Evolutionary conservation across 345 rosid genomes (phyloP).

Genomic region (Lepidium didymum): DNA sequence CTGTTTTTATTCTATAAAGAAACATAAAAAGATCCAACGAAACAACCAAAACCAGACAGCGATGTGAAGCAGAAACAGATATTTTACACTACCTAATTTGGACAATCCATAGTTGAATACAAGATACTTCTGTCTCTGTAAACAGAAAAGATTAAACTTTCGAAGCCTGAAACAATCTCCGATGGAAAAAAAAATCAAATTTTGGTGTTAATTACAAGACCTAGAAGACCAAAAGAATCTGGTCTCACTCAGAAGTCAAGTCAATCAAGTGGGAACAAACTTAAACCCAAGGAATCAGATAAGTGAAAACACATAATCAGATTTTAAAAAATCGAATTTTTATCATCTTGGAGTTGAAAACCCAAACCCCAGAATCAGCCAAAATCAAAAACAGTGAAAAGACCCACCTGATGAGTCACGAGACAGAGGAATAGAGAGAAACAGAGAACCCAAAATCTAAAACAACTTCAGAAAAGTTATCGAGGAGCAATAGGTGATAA

Average conservation of each 20-base stretch:
- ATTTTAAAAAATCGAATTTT: neutral
- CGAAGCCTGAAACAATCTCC: neutral
- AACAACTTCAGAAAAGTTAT: neutral
- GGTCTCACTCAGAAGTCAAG: slow-evolving; percentile 6
- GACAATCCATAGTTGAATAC: neutral
- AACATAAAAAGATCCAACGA: neutral
- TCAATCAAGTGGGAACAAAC: neutral
- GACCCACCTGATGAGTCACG: slow-evolving; percentile 11
- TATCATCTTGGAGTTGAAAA: neutral
- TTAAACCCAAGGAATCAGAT: neutral
- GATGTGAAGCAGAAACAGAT: slow-evolving; percentile 11
- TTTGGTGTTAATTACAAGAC: neutral
- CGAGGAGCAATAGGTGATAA: neutral
- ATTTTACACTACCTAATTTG: neutral
- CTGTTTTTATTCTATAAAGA: slow-evolving; percentile 5
- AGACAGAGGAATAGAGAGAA: slow-evolving; percentile 13
- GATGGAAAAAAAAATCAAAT: neutral
- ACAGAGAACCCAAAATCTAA: slow-evolving; percentile 3
- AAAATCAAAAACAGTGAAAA: slow-evolving; percentile 4
- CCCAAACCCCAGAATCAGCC: neutral
- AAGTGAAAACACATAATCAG: slow-evolving; percentile 9
- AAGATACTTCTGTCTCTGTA: neutral
- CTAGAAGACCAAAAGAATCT: neutral
- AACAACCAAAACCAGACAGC: neutral
- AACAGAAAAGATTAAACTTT: slow-evolving; percentile 1